Evolutionary conservation across 2,329 filamentous ascomycete species (phyloP).

Genomic region (Hypoxylon sp.): DNA sequence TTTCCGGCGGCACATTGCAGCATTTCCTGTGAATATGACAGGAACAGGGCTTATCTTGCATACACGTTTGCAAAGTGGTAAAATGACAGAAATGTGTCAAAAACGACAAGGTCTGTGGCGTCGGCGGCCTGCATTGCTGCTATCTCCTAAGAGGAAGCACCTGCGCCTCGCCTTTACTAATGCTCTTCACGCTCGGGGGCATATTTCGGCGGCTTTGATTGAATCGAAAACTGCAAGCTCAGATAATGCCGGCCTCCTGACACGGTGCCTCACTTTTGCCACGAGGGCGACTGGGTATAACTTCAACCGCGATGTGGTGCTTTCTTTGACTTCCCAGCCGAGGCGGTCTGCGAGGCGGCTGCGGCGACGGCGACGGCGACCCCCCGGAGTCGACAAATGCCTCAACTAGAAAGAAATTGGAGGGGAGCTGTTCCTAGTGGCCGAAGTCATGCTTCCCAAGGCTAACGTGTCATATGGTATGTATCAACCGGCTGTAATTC

Average conservation of each 20-base stretch:
- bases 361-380: conserved; percentile 6
- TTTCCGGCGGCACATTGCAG: background rate
- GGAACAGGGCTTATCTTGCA: background rate
- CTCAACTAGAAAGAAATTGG: conserved; percentile 13
- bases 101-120: background rate
- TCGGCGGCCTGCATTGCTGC: background rate
- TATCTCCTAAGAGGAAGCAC: conserved; percentile 9
- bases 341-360: conserved; percentile 17
- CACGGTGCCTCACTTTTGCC: conserved; percentile 24
- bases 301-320: no score
- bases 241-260: conserved; percentile 7
- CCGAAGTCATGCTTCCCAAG: background rate
- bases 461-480: conserved; percentile 14
- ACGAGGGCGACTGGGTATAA: conserved; percentile 16
- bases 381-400: conserved; percentile 20
- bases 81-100: conserved; percentile 1
- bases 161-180: conserved; percentile 10
- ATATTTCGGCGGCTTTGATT: conserved; percentile 8
- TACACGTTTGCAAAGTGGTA: background rate
- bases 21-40: background rate
- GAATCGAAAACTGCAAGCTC: conserved; percentile 17
- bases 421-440: conserved; percentile 9
- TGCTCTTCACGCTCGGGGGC: conserved; percentile 10
- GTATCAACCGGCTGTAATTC: conserved; percentile 4
- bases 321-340: conserved; percentile 3